Base-by-base conservation (phyloP, 2,329 filamentous ascomycete species). In the Fusarium verrucosum region DNA sequence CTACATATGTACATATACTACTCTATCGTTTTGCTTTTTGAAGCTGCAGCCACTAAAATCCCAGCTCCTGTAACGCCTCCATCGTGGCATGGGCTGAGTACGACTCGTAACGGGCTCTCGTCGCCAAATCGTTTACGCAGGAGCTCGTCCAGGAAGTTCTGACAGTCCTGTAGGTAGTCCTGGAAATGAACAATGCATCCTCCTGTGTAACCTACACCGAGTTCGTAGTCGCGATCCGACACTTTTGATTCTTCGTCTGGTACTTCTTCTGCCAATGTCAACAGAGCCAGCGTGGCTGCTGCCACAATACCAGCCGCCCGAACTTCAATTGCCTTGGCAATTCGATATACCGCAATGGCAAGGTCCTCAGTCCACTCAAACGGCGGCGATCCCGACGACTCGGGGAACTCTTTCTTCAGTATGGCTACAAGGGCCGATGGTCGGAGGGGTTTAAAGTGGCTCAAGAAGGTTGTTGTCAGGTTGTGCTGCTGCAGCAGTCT, bases 161-260 rank as follows among this genome's bases (percentile, higher is more conserved):
- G 90, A 65, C 89, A 92, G 69, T 90, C 89, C 40, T 80, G 77
- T 37, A 91, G 80, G 75, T 92, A 93, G 68, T 90, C 84, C 43
- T 91, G 90, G 70, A 92, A 92, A 70, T 91, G 87, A n/a, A 88
- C 85, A 58, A 94, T 94, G 71, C 91, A 92, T 8, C 90, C 89
- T 28, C 91, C 91, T 0, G 91, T 92, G 72, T 92, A 94, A 2
- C 91, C 91, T 20, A 94, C 89, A 2, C 92, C 87, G 26, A 94
- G 75, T 68, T 92, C 88, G 60, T 79, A 68, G 58, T 74, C 62
- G 35, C 54, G 58, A n/a, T 42, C 52, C 30, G 60, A 58, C 6
- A 56, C 37, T 8, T 50, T 54, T 14, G 66, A 58, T 13, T 62
- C 54, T 40, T 74, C 33, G 78, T 65, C 17, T 73, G 78, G 79